Conservation (phyloP, 306 rosid species). For the Cucurbita argyrosperma region DNA sequence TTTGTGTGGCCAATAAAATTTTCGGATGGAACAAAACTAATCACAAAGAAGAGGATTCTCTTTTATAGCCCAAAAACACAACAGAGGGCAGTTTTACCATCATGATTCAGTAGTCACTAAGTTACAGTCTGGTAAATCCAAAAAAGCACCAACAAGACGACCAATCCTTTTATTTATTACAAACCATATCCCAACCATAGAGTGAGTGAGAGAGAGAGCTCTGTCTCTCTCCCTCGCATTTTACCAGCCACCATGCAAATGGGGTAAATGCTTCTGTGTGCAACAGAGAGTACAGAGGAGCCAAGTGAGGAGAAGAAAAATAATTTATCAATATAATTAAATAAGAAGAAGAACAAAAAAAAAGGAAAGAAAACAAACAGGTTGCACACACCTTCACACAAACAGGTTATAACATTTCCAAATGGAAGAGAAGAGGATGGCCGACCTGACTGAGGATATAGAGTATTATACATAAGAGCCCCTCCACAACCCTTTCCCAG, state of each 20-base stretch:
- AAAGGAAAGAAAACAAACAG: background rate
- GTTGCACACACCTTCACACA: conserved; percentile 15
- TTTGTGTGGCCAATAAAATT: too few species aligned
- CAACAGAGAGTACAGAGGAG: background rate
- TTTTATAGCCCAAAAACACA: too few species aligned
- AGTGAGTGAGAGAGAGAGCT: background rate
- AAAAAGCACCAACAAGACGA: too few species aligned
- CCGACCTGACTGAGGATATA: background rate
- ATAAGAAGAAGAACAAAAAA: background rate
- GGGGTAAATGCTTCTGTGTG: background rate
- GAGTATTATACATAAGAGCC: background rate
- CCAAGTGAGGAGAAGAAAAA: background rate
- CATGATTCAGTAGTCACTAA: too few species aligned
- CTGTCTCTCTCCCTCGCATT: background rate
- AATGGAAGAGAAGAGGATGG: background rate
- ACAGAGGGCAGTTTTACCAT: too few species aligned
- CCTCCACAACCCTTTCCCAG: background rate
- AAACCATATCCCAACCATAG: background rate
- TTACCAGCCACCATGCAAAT: background rate
- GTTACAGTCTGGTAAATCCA: too few species aligned
- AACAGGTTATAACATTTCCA: background rate
- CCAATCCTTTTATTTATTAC: too few species aligned
- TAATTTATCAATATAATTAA: conserved; percentile 2
- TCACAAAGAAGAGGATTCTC: too few species aligned
- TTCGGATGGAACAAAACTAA: too few species aligned